Evolutionary conservation across 2,329 filamentous ascomycete species (phyloP).

Genomic region (Alternaria hordeiaustralica): DNA sequence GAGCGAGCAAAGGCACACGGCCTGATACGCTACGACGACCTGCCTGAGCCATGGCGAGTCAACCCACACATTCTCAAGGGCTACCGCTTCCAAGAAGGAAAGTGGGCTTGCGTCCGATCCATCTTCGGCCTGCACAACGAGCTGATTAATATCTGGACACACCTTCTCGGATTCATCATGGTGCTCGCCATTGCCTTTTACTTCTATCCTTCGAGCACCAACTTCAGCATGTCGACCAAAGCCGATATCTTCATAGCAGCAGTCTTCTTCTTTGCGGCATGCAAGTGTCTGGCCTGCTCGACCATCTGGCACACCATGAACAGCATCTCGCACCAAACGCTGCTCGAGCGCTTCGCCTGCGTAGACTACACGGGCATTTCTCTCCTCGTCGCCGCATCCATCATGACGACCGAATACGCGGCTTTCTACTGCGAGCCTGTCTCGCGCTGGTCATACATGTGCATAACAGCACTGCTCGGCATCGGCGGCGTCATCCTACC

Average conservation of each 20-base stretch:
- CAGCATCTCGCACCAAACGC: slow-evolving; percentile 85
- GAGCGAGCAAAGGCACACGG: slow-evolving; percentile 77
- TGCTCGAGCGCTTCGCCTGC: slow-evolving; percentile 94
- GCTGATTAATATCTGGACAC: slow-evolving; percentile 97
- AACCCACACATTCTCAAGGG: slow-evolving; percentile 92
- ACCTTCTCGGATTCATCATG: slow-evolving; percentile 85
- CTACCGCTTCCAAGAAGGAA: slow-evolving; percentile 93
- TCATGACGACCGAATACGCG: slow-evolving; percentile 98
- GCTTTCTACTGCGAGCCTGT: slow-evolving; percentile 97
- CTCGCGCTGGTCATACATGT: slow-evolving; percentile 86
- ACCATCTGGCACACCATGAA: slow-evolving; percentile 99
- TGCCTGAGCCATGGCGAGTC: slow-evolving; percentile 90
- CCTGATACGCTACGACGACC: slow-evolving; percentile 85
- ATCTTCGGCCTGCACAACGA: slow-evolving; percentile 90
- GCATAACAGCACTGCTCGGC: slow-evolving; percentile 79
- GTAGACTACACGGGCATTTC: slow-evolving; percentile 99
- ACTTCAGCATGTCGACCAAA: slow-evolving; percentile 86
- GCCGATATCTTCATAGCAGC: slow-evolving; percentile 89
- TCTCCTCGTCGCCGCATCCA: slow-evolving; percentile 90
- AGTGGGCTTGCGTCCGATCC: slow-evolving; percentile 85
- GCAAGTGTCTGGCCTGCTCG: slow-evolving; percentile 92
- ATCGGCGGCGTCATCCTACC: slow-evolving; percentile 88
- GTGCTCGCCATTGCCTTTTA: slow-evolving; percentile 91
- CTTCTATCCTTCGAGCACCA: slow-evolving; percentile 87
- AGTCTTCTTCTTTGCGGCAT: slow-evolving; percentile 94